Conservation (phyloP, 2,329 filamentous ascomycete species). For the Dothidotthia symphoricarpi region DNA sequence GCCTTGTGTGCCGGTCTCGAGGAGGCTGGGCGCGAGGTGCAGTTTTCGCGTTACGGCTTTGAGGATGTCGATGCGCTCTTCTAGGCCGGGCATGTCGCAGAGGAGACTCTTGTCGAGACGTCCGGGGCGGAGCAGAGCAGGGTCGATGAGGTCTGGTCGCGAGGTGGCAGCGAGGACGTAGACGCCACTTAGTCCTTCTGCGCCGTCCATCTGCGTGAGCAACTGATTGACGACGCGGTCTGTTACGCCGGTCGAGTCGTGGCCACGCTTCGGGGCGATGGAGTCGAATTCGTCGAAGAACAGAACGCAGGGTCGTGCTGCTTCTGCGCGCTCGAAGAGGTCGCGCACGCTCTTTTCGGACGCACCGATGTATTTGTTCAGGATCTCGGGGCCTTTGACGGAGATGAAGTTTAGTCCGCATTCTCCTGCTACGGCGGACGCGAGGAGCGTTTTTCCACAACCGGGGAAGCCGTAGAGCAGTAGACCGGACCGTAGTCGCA, state of each 20-base stretch:
- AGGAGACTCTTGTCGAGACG: constrained; percentile 90
- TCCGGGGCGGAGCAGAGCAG: constrained; percentile 84
- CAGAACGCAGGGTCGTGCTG: constrained; percentile 86
- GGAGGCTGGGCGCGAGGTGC: constrained; percentile 66
- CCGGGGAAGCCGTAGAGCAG: constrained; percentile 93
- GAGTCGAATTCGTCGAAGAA: constrained; percentile 99
- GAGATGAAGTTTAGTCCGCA: constrained; percentile 98
- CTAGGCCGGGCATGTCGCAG: constrained; percentile 78
- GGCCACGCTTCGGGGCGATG: constrained; percentile 93
- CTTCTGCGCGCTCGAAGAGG: constrained; percentile 87
- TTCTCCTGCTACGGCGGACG: constrained; percentile 95
- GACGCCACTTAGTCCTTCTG: constrained; percentile 89
- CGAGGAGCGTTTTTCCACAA: constrained; percentile 93
- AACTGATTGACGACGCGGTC: constrained; percentile 98
- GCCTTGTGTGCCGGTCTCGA: constrained; percentile 40
- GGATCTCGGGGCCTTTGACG: constrained; percentile 95
- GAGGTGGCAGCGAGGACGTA: constrained; percentile 95
- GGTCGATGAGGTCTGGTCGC: constrained; percentile 91
- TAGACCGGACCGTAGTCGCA: constrained; percentile 89
- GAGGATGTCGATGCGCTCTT: constrained; percentile 87
- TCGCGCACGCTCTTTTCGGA: constrained; percentile 96
- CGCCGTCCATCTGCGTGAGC: constrained; percentile 97
- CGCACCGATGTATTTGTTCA: constrained; percentile 99
- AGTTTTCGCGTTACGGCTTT: constrained; percentile 79
- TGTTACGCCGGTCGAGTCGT: constrained; percentile 97